phyloP scores from a whole-genome alignment of 768 basidiomycete species.

The Leucocoprinus leucothites region DNA sequence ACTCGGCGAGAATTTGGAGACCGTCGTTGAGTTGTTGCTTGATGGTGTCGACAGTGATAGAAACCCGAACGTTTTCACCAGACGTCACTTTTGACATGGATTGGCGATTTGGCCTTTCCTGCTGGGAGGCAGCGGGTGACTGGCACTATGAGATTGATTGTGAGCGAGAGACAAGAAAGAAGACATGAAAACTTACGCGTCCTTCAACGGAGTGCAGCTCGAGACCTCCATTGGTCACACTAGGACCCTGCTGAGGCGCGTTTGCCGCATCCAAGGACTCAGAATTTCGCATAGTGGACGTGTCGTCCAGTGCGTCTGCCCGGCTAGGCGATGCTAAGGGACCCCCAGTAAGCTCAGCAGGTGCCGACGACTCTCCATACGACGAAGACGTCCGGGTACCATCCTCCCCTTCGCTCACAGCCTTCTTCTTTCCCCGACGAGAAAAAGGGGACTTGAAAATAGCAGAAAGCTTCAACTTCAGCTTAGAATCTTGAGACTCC shows the following conservation, averaged over 20 bases:
- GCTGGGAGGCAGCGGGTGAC: constrained; percentile 9
- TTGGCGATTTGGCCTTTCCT: constrained; percentile 1
- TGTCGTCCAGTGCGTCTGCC: background rate
- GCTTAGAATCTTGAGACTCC: constrained; percentile 7
- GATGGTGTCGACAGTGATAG: constrained; percentile 9
- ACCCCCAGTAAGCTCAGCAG: background rate
- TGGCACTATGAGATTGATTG: constrained; percentile 2
- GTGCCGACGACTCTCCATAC: background rate
- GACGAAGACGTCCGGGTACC: background rate
- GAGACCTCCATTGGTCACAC: background rate
- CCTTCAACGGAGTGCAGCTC: constrained; percentile 3
- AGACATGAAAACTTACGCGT: constrained; percentile 1
- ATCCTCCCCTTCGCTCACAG: background rate
- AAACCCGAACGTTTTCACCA: constrained; percentile 8
- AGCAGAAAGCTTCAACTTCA: constrained; percentile 7
- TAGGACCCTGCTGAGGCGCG: background rate
- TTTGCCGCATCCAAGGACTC: background rate
- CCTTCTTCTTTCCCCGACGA: constrained; percentile 8
- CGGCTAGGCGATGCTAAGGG: background rate
- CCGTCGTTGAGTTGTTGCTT: constrained; percentile 11
- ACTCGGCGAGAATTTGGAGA: constrained; percentile 7
- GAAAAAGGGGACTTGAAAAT: constrained; percentile 5
- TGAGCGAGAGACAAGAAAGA: background rate
- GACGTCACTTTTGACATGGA: constrained; percentile 7
- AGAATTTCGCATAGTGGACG: background rate